phyloP scores from a whole-genome alignment of 2,329 filamentous ascomycete species.

The Lomentospora prolificans region DNA sequence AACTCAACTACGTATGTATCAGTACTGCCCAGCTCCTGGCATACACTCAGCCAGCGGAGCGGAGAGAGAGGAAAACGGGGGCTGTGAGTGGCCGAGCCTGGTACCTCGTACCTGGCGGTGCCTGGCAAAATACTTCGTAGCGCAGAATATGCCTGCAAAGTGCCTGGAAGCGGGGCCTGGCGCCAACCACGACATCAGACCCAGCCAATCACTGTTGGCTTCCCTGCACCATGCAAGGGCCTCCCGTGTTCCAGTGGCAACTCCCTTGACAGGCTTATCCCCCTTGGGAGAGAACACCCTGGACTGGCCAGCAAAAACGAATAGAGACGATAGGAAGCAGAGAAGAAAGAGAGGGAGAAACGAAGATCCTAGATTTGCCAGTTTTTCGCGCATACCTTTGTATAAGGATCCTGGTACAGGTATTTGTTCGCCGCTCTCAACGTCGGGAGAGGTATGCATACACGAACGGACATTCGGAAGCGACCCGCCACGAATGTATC shows the following conservation, averaged over 20 bases:
- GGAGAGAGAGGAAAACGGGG: too few relatives aligned
- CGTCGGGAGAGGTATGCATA: neutral
- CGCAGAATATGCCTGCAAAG: too few relatives aligned
- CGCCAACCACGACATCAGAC: neutral
- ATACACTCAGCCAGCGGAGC: too few relatives aligned
- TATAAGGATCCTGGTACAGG: too few relatives aligned
- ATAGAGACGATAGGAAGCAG: neutral
- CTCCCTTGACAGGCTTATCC: too few relatives aligned
- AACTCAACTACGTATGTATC: too few relatives aligned
- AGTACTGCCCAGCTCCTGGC: too few relatives aligned
- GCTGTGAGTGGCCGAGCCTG: too few relatives aligned
- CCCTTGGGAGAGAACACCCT: too few relatives aligned
- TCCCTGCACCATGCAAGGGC: neutral
- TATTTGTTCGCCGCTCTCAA: too few relatives aligned
- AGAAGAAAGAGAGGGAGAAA: conserved; percentile 1
- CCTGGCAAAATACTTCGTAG: neutral
- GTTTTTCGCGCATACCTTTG: too few relatives aligned
- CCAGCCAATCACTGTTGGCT: neutral
- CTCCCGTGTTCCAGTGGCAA: neutral
- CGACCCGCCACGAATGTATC: too few relatives aligned
- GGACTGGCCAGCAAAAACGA: neutral
- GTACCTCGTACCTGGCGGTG: neutral
- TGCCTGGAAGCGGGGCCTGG: neutral
- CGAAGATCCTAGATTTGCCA: neutral
- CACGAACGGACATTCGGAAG: neutral